These are phyloP conservation scores for Kodamaea fungicola DNA, from an alignment of 1,139 yeast genomes.

Conservation along the genomic window DNA sequence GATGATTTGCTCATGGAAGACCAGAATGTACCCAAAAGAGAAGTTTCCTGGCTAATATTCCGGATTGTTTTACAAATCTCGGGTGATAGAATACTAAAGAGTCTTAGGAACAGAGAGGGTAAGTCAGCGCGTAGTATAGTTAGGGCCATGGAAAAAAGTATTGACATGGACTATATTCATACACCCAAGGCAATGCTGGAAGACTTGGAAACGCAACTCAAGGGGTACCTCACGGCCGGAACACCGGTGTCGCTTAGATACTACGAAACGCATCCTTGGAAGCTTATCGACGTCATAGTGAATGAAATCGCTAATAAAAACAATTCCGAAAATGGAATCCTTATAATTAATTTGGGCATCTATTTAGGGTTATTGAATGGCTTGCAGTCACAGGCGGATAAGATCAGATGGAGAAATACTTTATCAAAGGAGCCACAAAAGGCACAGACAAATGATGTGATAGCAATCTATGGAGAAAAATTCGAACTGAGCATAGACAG, in stretches of 20 bases:
- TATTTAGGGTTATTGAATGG: conserved; percentile 20
- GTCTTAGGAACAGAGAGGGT: conserved; percentile 8
- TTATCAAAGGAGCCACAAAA: conserved; percentile 4
- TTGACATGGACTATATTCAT: conserved; percentile 12
- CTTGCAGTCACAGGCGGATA: conserved; percentile 17
- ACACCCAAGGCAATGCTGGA: conserved; percentile 2
- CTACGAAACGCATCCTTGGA: conserved; percentile 2
- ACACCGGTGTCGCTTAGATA: conserved; percentile 1
- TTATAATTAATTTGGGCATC: conserved; percentile 25
- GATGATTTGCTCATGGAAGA: conserved; percentile 9
- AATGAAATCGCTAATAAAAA: conserved; percentile 10
- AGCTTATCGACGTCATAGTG: conserved; percentile 4
- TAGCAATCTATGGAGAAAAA: neutral
- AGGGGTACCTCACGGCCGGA: conserved; percentile 7
- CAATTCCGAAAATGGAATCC: conserved; percentile 26
- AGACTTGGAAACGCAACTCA: conserved; percentile 7
- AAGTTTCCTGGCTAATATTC: conserved; percentile 20
- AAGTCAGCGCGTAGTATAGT: conserved; percentile 14
- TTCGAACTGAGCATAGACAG: conserved; percentile 10
- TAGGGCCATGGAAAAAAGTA: conserved; percentile 10
- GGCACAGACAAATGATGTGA: neutral
- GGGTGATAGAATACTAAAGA: conserved; percentile 18
- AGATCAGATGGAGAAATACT: conserved; percentile 23
- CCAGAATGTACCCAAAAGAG: conserved; percentile 7
- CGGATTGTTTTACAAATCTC: conserved; percentile 23